Percentiles rank a stretch among this genome's conserved stretches.
phyloP scores from a whole-genome alignment of 2,329 filamentous ascomycete genomes.

The Diaporthe batatas region DNA sequence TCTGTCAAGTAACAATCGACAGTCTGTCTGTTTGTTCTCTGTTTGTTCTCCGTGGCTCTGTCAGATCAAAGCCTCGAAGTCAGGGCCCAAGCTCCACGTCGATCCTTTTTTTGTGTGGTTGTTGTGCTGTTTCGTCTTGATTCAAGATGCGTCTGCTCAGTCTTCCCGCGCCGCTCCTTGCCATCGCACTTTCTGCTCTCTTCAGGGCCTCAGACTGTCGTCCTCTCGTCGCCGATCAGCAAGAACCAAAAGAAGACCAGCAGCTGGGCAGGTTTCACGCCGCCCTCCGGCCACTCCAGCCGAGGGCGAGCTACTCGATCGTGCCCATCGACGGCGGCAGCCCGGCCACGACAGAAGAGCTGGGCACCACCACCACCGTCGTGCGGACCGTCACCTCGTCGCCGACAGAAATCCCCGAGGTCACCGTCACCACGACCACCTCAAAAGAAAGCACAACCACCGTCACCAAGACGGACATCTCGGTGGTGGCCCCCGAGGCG shows the following conservation, averaged over 20 bases:
- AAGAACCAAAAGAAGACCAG: background rate
- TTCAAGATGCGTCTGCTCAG: conserved; percentile 34
- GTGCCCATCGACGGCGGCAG: conserved; percentile 42
- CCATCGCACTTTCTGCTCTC: conserved; percentile 29
- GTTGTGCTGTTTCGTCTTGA: background rate
- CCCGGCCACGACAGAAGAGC: conserved; percentile 4
- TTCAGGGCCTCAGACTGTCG: conserved; percentile 23
- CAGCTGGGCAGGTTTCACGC: conserved; percentile 28
- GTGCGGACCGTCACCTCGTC: conserved; percentile 29
- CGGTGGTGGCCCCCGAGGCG: conserved; percentile 31
- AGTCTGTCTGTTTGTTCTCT: conserved; percentile 1
- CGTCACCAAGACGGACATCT: conserved; percentile 34
- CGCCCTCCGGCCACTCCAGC: background rate
- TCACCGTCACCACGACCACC: conserved; percentile 28
- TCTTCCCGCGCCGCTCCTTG: conserved; percentile 37
- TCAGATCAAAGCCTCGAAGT: conserved; percentile 7
- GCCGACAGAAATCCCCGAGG: conserved; percentile 11
- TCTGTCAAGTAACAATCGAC: conserved; percentile 30
- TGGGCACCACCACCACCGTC: conserved; percentile 15
- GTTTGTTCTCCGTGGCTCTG: background rate
- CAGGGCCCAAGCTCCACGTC: conserved; percentile 17
- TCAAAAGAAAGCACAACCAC: conserved; percentile 21
- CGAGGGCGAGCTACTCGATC: conserved; percentile 39
- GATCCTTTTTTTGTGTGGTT: conserved; percentile 21
- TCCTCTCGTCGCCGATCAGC: conserved; percentile 24